Evolutionary conservation across 352 stramenopile species (phyloP), one percentile per base, ranked within the genome.

Genomic region (Blastocystis sp.): DNA sequence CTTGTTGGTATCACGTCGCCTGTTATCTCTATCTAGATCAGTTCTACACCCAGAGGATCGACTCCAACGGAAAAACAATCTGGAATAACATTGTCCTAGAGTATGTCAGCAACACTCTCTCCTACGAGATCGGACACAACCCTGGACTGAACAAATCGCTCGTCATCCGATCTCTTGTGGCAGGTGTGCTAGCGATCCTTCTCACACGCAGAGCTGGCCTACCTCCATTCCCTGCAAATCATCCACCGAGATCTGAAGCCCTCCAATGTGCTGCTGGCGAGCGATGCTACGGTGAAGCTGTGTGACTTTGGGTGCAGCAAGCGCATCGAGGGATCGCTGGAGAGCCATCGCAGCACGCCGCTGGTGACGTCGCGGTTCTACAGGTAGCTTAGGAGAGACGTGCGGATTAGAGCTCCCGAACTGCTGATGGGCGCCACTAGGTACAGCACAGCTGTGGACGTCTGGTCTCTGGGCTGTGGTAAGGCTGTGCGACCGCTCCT

Each of bases 221-320:
- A 98, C 89, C 93, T 98, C 76, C 97, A 99, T 92, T 98, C 94
- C 15, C 94, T 94, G 13, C 95, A 96, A 79, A 95, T 99, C 0
- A 94, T 98, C 47, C 97, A 98, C 92, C 93, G 97, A 11, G 96
- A 98, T 89, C 90, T 99, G 26, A 98, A 98, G 90, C 94, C 94
- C 6, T 95, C 93, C 13, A 98, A 98, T 90, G 95, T 98, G 89
- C 90, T 98, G n/a, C 92, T 98, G 3, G 98, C 97, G 43, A 96
- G 95, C 90, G 95, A 97, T 73, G 98, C 95, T 43, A 93, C 97
- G 87, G 92, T 98, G n/a, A 98, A 98, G 87, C 93, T 96, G 61
- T 96, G 93, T 87, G 94, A 96, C 87, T 96, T 96, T 91, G 94
- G 94, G 15, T 84, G 73, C 50, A 84, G 73, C 23, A 84, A 61